Percentiles rank a stretch among this genome's conserved stretches.
phyloP scores from a whole-genome alignment of 108 stramenopile genomes.

The Aurantiochytrium sp. region DNA sequence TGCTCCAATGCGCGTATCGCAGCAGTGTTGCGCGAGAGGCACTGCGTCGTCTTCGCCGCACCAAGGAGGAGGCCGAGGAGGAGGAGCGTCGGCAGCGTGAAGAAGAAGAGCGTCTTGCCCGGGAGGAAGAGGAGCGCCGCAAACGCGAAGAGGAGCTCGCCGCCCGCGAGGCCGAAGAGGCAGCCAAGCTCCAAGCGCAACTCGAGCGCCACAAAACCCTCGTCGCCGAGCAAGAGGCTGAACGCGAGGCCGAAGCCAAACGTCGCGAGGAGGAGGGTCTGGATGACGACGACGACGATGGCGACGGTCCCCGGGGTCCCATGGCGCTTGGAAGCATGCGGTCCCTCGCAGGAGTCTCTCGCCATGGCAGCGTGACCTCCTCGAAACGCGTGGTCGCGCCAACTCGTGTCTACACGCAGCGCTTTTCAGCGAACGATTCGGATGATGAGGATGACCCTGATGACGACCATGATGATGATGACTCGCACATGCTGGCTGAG shows the following conservation, averaged over 20 bases:
- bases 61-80: background rate
- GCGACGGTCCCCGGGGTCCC: background rate
- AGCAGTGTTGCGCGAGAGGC: background rate
- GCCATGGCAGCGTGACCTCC: background rate
- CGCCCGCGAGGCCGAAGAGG: background rate
- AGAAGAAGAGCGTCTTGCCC: background rate
- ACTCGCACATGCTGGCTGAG: background rate
- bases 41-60: background rate
- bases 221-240: background rate
- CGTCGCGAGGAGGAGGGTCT: background rate
- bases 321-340: too few relatives aligned
- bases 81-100: background rate
- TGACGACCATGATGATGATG: background rate
- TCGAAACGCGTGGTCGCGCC: background rate
- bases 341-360: background rate
- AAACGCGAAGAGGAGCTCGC: background rate
- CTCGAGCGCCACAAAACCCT: background rate
- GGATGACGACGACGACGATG: background rate
- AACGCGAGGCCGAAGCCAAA: background rate
- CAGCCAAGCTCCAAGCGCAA: background rate
- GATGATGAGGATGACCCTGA: background rate
- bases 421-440: background rate
- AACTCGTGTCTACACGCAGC: background rate
- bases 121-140: background rate
- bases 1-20: background rate